Evolutionary conservation across 2,329 filamentous ascomycete genomes (phyloP).

Genomic region (Ceratocystiopsis minuta): DNA sequence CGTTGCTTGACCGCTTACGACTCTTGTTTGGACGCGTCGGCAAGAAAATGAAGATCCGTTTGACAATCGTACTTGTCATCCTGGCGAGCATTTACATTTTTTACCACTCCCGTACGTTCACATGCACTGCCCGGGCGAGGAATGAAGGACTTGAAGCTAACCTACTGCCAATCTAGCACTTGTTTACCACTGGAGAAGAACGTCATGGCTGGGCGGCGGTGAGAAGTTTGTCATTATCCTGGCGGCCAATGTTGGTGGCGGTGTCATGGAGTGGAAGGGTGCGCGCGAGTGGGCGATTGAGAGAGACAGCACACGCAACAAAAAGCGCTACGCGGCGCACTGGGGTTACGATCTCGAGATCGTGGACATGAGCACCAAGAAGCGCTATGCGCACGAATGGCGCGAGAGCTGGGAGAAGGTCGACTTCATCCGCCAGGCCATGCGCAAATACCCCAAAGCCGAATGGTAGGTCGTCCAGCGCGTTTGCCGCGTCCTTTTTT

Average conservation of each 20-base stretch:
- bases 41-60: slow-evolving; percentile 45
- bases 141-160: background rate
- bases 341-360: slow-evolving; percentile 96
- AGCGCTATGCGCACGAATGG: slow-evolving; percentile 97
- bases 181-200: slow-evolving; percentile 49
- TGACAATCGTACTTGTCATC: slow-evolving; percentile 41
- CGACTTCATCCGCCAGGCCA: slow-evolving; percentile 71
- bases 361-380: slow-evolving; percentile 97
- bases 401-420: slow-evolving; percentile 99
- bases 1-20: slow-evolving; percentile 19
- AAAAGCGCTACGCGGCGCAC: slow-evolving; percentile 64
- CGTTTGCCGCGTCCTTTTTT: background rate
- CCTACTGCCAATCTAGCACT: slow-evolving; percentile 21
- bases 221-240: slow-evolving; percentile 87
- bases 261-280: slow-evolving; percentile 98
- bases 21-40: slow-evolving; percentile 32
- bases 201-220: slow-evolving; percentile 59
- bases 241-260: slow-evolving; percentile 83
- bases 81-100: slow-evolving; percentile 46
- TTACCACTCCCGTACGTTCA: slow-evolving; percentile 54
- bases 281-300: slow-evolving; percentile 96
- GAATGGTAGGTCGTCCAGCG: slow-evolving; percentile 51
- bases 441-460: slow-evolving; percentile 86
- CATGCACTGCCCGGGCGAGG: slow-evolving; percentile 20
- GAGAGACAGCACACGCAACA: slow-evolving; percentile 87